Evolutionary conservation across 2,329 filamentous ascomycete genomes (phyloP).

Genomic region (Fragosphaeria purpurea): DNA sequence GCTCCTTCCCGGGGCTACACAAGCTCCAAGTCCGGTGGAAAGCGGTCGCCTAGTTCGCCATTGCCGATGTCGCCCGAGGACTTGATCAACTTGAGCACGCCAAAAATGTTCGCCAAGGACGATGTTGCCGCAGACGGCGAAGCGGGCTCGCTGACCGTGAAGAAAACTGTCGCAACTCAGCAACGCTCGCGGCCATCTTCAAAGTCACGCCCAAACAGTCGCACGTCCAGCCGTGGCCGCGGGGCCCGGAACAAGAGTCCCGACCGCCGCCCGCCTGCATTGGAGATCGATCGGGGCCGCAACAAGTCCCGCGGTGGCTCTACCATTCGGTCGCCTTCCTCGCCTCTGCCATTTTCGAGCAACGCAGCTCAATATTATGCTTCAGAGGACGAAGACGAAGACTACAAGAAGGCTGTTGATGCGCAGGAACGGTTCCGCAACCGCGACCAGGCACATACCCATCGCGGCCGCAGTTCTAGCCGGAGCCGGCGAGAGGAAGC

Average conservation of each 20-base stretch:
- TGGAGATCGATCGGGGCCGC: slow-evolving; percentile 48
- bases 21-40: slow-evolving; percentile 51
- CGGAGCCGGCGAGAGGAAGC: slow-evolving; percentile 21
- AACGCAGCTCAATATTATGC: slow-evolving; percentile 41
- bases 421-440: slow-evolving; percentile 47
- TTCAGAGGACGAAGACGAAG: slow-evolving; percentile 55
- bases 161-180: slow-evolving; percentile 2
- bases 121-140: slow-evolving; percentile 12
- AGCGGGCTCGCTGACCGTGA: slow-evolving; percentile 12
- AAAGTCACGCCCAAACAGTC: slow-evolving; percentile 28
- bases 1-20: slow-evolving; percentile 51
- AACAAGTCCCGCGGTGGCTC: slow-evolving; percentile 51
- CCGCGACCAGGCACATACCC: slow-evolving; percentile 28
- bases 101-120: slow-evolving; percentile 22
- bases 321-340: slow-evolving; percentile 62
- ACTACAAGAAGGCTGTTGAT: slow-evolving; percentile 41
- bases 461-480: slow-evolving; percentile 35
- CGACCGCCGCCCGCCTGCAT: slow-evolving; percentile 31
- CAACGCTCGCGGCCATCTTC: slow-evolving; percentile 22
- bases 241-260: slow-evolving; percentile 33
- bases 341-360: slow-evolving; percentile 66
- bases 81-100: slow-evolving; percentile 50
- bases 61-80: slow-evolving; percentile 93
- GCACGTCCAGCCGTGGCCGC: slow-evolving; percentile 37
- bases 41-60: slow-evolving; percentile 83